Evolutionary conservation across 257 asterid species (phyloP).

Genomic region (Primulina eburnea): DNA sequence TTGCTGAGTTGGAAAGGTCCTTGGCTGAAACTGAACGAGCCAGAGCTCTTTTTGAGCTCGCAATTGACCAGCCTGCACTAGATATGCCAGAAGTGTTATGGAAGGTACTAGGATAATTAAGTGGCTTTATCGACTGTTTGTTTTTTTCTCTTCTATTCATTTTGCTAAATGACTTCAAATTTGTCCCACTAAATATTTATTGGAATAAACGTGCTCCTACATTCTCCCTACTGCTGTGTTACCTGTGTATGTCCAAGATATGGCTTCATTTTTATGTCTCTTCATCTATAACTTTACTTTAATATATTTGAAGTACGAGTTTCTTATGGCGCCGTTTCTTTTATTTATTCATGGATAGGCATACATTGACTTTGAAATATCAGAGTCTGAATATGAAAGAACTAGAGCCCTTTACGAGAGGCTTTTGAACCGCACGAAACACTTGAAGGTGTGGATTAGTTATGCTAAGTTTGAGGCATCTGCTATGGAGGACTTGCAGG

Average conservation of each 20-base stretch:
- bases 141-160: neutral
- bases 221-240: slow-evolving; percentile 7
- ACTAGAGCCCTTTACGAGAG: slow-evolving; percentile 88
- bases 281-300: neutral
- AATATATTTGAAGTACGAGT: neutral
- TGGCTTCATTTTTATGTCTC: slow-evolving; percentile 11
- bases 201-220: neutral
- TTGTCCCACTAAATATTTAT: neutral
- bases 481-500: slow-evolving; percentile 39
- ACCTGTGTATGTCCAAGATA: slow-evolving; percentile 9
- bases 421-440: slow-evolving; percentile 87
- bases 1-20: slow-evolving; percentile 79
- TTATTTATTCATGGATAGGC: slow-evolving; percentile 48
- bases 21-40: slow-evolving; percentile 88
- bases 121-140: neutral
- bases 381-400: slow-evolving; percentile 74
- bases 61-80: slow-evolving; percentile 90
- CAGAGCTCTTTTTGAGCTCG: slow-evolving; percentile 88
- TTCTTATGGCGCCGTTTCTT: slow-evolving; percentile 13
- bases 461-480: slow-evolving; percentile 93
- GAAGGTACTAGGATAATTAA: slow-evolving; percentile 53
- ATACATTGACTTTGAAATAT: slow-evolving; percentile 90
- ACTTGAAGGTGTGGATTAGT: slow-evolving; percentile 96
- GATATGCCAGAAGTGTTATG: slow-evolving; percentile 96
- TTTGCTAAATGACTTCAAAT: slow-evolving; percentile 1